Evolutionary conservation across 208 protist genomes (phyloP).

Genomic region (Trichomonas vaginalis): DNA sequence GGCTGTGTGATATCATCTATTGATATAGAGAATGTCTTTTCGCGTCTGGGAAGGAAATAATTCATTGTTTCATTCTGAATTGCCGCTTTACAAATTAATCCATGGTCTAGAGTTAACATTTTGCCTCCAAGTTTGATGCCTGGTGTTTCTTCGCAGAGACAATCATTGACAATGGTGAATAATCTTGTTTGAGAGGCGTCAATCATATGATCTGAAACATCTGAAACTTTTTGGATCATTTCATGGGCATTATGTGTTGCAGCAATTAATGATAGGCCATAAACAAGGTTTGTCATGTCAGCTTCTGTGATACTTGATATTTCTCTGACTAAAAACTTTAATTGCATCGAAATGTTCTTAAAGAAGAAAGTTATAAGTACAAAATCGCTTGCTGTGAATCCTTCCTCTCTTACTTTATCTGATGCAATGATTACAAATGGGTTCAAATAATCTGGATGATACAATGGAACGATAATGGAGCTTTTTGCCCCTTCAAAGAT

Average conservation of each 20-base stretch:
- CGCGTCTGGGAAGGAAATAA: not conserved
- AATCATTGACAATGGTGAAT: not conserved
- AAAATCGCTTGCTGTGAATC: not conserved
- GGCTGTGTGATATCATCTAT: slow-evolving; percentile 4
- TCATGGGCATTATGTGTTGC: not conserved
- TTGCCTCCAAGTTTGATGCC: not conserved
- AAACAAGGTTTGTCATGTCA: not conserved
- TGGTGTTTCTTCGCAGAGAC: not conserved
- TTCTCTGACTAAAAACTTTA: not conserved
- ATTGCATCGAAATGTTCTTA: not conserved
- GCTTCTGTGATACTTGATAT: not conserved
- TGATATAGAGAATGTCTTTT: not conserved
- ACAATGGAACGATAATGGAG: not conserved
- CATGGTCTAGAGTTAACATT: not conserved
- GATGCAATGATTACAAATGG: not conserved
- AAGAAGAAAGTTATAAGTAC: not conserved
- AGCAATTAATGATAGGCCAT: not conserved
- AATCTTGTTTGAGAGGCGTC: not conserved
- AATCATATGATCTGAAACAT: not conserved
- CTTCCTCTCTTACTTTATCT: not conserved
- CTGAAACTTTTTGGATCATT: not conserved
- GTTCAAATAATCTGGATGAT: not conserved
- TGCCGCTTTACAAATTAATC: not conserved
- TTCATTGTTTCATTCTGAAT: not conserved
- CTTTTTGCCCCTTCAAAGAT: not conserved